Percentiles rank a stretch among this genome's conserved stretches.
These are phyloP conservation scores for Clitopilus hobsonii DNA, from an alignment of 768 basidiomycete species.

Conservation along the genomic window DNA sequence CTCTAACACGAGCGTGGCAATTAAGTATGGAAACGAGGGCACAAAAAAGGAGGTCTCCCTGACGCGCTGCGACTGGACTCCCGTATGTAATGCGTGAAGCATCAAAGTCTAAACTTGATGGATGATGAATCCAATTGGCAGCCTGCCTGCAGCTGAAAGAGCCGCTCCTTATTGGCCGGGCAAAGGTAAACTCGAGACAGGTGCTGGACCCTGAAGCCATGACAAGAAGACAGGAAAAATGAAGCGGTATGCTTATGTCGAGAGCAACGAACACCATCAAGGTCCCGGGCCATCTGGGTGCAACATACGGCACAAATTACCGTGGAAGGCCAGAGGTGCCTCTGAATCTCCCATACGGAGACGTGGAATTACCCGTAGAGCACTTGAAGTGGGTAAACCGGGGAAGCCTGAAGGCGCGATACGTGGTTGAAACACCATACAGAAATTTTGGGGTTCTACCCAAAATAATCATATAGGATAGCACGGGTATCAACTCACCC, in stretches of 20 bases:
- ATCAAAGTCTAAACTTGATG: constrained; percentile 2
- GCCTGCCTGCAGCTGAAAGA: no score
- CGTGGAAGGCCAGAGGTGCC: no score
- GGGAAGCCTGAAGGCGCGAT: not conserved
- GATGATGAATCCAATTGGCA: not conserved
- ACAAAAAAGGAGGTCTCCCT: not conserved
- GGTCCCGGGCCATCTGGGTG: not conserved
- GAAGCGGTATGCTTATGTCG: not conserved
- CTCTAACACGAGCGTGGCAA: not conserved
- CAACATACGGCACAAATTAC: no score
- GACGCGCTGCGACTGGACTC: not conserved
- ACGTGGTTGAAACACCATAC: constrained; percentile 5
- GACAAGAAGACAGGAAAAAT: not conserved
- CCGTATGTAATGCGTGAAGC: not conserved
- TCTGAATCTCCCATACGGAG: not conserved
- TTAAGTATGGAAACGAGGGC: not conserved
- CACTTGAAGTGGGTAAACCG: not conserved
- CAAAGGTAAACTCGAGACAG: not conserved
- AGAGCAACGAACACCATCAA: not conserved
- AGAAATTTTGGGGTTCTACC: constrained; percentile 2
- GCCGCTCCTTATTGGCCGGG: not conserved
- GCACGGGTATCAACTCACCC: no score
- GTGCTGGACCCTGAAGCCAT: not conserved
- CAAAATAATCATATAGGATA: constrained; percentile 1
- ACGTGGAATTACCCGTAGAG: not conserved